Evolutionary conservation across 139 green algal species (phyloP).

Genomic region (Chlorella sp.): DNA sequence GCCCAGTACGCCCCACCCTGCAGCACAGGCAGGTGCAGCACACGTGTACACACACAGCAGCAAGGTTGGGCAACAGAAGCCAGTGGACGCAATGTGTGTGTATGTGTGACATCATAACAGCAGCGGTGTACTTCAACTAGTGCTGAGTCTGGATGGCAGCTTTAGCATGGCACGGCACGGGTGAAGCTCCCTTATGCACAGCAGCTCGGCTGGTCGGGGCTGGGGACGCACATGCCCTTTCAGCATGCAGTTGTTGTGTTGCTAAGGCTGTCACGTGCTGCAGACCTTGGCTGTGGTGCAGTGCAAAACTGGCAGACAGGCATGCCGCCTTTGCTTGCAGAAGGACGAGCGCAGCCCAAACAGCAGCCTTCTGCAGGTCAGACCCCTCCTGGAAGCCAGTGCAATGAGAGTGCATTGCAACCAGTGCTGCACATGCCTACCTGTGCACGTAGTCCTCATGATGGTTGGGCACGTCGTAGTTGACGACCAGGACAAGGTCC

Average conservation of each 20-base stretch:
- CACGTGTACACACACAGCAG: neutral
- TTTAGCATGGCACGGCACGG: too few relatives aligned
- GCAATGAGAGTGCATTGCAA: neutral
- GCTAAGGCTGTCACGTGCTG: neutral
- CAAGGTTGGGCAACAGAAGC: neutral
- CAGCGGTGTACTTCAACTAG: too few relatives aligned
- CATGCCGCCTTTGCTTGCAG: too few relatives aligned
- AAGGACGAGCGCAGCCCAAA: too few relatives aligned
- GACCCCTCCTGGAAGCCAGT: neutral
- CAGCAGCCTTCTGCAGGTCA: neutral
- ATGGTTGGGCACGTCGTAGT: slow-evolving; percentile 97
- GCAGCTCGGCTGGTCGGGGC: slow-evolving; percentile 95
- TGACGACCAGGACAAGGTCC: slow-evolving; percentile 87
- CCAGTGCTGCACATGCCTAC: slow-evolving; percentile 9
- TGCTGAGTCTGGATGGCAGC: too few relatives aligned
- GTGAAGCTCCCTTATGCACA: slow-evolving; percentile 68
- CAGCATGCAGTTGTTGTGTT: neutral
- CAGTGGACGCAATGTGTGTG: neutral
- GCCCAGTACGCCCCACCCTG: slow-evolving; percentile 79
- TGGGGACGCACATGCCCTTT: slow-evolving; percentile 87
- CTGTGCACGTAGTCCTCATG: slow-evolving; percentile 97
- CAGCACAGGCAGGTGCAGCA: neutral
- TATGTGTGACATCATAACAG: neutral
- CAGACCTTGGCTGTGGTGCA: too few relatives aligned
- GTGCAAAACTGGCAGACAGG: too few relatives aligned